A percentile compares a stretch with the other conserved stretches of the same genome.
phyloP scores from a whole-genome alignment of 179 eudicot genomes.

The Gypsophila paniculata region DNA sequence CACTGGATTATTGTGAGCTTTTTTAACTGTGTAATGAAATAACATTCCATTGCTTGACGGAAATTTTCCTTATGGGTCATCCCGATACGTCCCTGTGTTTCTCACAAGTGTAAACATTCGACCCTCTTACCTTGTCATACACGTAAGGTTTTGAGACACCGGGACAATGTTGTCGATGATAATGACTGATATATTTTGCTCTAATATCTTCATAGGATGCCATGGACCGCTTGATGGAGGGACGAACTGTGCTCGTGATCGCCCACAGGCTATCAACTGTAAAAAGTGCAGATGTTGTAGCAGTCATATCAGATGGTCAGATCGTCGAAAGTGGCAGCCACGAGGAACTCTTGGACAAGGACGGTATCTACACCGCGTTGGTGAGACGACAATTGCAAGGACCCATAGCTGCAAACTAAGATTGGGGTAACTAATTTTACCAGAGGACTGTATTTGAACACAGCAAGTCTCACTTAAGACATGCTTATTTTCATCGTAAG shows the following conservation, averaged over 20 bases:
- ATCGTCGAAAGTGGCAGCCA: constrained; percentile 80
- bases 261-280: constrained; percentile 95
- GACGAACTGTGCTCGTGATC: constrained; percentile 84
- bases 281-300: constrained; percentile 74
- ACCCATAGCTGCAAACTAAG: constrained; percentile 37
- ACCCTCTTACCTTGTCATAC: background rate
- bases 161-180: too few relatives aligned
- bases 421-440: background rate
- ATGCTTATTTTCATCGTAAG: too few relatives aligned
- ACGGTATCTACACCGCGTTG: constrained; percentile 71
- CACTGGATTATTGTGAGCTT: background rate
- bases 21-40: background rate
- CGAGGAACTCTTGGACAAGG: constrained; percentile 60
- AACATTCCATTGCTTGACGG: background rate
- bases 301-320: constrained; percentile 85
- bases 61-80: background rate
- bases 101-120: too few relatives aligned
- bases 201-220: constrained; percentile 58
- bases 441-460: constrained; percentile 9
- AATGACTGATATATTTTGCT: too few relatives aligned
- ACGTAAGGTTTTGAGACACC: too few relatives aligned
- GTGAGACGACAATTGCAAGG: constrained; percentile 83
- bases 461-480: too few relatives aligned
- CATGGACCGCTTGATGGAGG: constrained; percentile 86
- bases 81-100: background rate